These are phyloP conservation scores for Pelagophyceae sp. DNA, from an alignment of 352 stramenopile genomes.

Conservation along the genomic window DNA sequence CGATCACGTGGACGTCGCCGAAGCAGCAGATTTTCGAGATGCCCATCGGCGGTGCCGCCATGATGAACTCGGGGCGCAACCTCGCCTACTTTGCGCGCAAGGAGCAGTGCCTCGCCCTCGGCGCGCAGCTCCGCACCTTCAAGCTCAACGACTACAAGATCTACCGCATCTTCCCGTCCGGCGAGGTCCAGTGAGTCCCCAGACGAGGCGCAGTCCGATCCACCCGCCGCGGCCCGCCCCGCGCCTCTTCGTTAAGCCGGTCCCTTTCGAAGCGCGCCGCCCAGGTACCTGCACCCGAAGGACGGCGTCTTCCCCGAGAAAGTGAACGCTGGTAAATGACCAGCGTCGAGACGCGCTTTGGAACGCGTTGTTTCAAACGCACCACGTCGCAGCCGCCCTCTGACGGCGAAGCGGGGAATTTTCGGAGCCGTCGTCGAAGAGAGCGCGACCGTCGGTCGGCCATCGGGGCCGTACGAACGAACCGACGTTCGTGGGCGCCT, in stretches of 20 bases:
- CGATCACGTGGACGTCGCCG: background rate
- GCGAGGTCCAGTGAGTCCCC: constrained; percentile 25
- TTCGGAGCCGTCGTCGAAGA: background rate
- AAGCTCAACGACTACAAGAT: constrained; percentile 28
- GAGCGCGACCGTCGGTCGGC: background rate
- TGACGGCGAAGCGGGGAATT: no score
- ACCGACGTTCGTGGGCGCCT: no score
- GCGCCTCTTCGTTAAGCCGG: background rate
- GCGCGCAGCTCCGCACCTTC: constrained; percentile 25
- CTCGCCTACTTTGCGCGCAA: constrained; percentile 30
- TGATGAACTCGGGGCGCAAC: constrained; percentile 25
- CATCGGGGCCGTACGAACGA: no score
- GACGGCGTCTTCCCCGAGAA: constrained; percentile 30
- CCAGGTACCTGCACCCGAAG: constrained; percentile 25
- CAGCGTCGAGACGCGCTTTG: background rate
- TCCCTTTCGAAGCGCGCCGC: no score
- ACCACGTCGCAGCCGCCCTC: no score
- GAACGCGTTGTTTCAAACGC: no score
- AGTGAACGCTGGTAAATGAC: constrained; percentile 18
- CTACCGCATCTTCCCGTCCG: constrained; percentile 29
- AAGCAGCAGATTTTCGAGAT: constrained; percentile 34
- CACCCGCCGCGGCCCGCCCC: no score
- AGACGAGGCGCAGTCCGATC: no score
- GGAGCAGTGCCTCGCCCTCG: constrained; percentile 30
- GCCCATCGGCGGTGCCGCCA: constrained; percentile 29